These are phyloP conservation scores for Colletotrichum aenigma DNA, from an alignment of 2,329 filamentous ascomycete genomes.

Conservation along the genomic window DNA sequence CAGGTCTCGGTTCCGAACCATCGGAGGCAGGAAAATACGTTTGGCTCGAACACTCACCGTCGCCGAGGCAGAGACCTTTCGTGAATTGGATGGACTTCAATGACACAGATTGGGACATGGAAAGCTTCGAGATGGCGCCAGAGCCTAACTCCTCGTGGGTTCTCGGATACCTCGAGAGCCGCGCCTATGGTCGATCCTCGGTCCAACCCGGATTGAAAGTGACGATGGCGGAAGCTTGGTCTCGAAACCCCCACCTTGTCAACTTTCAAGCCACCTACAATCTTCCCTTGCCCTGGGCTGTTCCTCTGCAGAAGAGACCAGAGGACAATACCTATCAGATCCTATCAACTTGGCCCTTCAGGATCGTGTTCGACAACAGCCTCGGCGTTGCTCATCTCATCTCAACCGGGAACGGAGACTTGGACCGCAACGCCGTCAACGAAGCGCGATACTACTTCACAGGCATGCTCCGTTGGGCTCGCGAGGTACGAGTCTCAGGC, in stretches of 20 bases:
- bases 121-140: not conserved
- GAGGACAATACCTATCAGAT: not conserved
- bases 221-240: not conserved
- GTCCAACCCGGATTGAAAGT: not conserved
- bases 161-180: not conserved
- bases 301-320: not conserved
- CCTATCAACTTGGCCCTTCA: not conserved
- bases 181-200: not conserved
- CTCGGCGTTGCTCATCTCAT: not conserved
- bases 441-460: not conserved
- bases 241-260: not conserved
- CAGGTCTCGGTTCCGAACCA: not conserved
- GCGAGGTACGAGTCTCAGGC: not conserved
- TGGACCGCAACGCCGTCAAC: not conserved
- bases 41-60: not conserved
- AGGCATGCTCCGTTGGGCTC: not conserved
- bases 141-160: not conserved
- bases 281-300: not conserved
- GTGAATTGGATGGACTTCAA: not conserved
- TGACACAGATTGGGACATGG: not conserved
- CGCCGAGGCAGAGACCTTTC: not conserved
- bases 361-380: not conserved
- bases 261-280: not conserved
- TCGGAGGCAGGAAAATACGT: not conserved
- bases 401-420: not conserved